These are phyloP conservation scores for Primulina huaijiensis DNA, from an alignment of 257 asterid species.

Conservation along the genomic window DNA sequence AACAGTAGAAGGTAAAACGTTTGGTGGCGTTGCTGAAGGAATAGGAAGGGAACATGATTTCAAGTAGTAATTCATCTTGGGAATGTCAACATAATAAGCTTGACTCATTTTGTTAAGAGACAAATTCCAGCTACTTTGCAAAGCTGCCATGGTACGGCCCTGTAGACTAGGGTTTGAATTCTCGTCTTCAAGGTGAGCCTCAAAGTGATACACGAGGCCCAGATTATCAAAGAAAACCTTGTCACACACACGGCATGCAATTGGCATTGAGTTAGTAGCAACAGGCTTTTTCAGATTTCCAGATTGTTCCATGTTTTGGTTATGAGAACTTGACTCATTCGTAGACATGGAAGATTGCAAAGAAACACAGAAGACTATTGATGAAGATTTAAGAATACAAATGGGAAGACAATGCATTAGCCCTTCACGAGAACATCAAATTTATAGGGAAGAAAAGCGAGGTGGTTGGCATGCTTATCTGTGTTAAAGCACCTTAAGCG, in stretches of 20 bases:
- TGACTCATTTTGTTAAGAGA: slow-evolving; percentile 16
- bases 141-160: slow-evolving; percentile 19
- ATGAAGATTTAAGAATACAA: background rate
- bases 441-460: slow-evolving; percentile 31
- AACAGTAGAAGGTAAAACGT: slow-evolving; percentile 8
- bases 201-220: slow-evolving; percentile 38
- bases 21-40: slow-evolving; percentile 12
- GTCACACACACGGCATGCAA: slow-evolving; percentile 38
- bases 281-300: slow-evolving; percentile 19
- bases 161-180: background rate
- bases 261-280: slow-evolving; percentile 14
- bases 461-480: slow-evolving; percentile 27
- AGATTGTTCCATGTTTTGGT: slow-evolving; percentile 22
- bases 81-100: background rate
- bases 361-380: background rate
- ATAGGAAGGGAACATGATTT: slow-evolving; percentile 21
- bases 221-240: slow-evolving; percentile 33
- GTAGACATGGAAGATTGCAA: slow-evolving; percentile 31
- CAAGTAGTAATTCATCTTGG: slow-evolving; percentile 20
- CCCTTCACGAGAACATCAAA: slow-evolving; percentile 14
- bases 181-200: slow-evolving; percentile 25
- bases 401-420: slow-evolving; percentile 26
- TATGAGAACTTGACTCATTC: slow-evolving; percentile 15
- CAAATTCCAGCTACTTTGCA: slow-evolving; percentile 4
- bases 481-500: slow-evolving; percentile 25